Conservation (phyloP, 2,329 filamentous ascomycete genomes). For the Waltergamsia citrina region DNA sequence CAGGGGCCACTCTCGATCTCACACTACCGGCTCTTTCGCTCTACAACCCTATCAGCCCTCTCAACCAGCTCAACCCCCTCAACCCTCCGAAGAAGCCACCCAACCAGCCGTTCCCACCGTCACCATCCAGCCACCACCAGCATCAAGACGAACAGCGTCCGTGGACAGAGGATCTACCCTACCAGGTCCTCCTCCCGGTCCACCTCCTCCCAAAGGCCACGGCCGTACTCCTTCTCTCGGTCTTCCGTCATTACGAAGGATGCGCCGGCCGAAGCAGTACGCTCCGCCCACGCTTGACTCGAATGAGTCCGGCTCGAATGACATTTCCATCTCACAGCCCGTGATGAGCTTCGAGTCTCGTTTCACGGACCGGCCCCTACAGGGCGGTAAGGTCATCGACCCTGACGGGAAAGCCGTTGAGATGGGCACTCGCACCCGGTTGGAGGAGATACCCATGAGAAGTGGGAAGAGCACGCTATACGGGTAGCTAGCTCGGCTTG, state of each 20-base stretch:
- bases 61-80: conserved; percentile 28
- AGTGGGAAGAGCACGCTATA: conserved; percentile 26
- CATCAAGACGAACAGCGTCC: neutral
- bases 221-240: conserved; percentile 21
- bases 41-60: conserved; percentile 14
- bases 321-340: conserved; percentile 20
- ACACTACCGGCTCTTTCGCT: conserved; percentile 18
- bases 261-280: conserved; percentile 31
- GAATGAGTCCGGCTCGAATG: conserved; percentile 11
- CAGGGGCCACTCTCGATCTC: conserved; percentile 8
- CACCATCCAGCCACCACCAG: conserved; percentile 1
- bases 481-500: too few relatives aligned
- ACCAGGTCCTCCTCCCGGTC: conserved; percentile 16
- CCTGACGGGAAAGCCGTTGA: neutral
- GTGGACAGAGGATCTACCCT: conserved; percentile 4
- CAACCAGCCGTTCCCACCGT: neutral
- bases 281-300: conserved; percentile 20
- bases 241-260: conserved; percentile 26
- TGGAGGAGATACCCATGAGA: conserved; percentile 18
- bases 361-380: conserved; percentile 14
- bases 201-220: conserved; percentile 9
- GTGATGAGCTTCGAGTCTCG: conserved; percentile 13
- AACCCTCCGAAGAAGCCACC: conserved; percentile 3
- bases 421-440: conserved; percentile 1
- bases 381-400: conserved; percentile 6